Conservation (phyloP, 768 basidiomycete species). For the Xerocomus potaroensis region DNA sequence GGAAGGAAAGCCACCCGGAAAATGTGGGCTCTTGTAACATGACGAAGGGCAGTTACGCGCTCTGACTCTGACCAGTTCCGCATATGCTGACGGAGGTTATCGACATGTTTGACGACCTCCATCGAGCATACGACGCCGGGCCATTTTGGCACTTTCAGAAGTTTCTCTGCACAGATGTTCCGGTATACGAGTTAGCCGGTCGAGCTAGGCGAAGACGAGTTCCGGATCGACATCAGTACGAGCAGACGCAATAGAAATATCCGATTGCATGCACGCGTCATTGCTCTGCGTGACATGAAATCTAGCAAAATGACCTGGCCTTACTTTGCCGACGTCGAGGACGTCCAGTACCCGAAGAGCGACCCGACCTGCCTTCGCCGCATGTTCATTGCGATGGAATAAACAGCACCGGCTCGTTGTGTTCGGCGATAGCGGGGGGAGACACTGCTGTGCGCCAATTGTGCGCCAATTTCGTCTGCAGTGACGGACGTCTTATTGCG, state of each 20-base stretch:
- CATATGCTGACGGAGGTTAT: slow-evolving; percentile 81
- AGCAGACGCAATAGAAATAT: slow-evolving; percentile 77
- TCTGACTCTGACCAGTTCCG: slow-evolving; percentile 88
- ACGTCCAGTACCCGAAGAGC: slow-evolving; percentile 64
- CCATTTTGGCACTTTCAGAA: slow-evolving; percentile 57
- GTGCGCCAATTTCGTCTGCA: no score
- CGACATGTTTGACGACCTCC: slow-evolving; percentile 98
- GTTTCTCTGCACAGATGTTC: slow-evolving; percentile 69
- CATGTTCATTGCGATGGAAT: no score
- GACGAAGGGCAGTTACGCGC: no score
- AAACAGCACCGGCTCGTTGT: no score
- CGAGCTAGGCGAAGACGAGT: slow-evolving; percentile 35
- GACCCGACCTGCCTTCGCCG: slow-evolving; percentile 25
- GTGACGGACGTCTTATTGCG: no score
- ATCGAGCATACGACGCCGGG: slow-evolving; percentile 95
- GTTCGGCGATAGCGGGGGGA: no score
- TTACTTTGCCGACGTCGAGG: slow-evolving; percentile 90
- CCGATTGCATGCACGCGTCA: slow-evolving; percentile 81
- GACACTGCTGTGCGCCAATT: no score
- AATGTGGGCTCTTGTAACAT: no score
- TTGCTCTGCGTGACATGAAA: slow-evolving; percentile 64
- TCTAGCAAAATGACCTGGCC: slow-evolving; percentile 12
- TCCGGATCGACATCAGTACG: slow-evolving; percentile 78
- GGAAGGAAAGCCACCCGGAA: no score
- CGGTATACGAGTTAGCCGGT: slow-evolving; percentile 53